These are phyloP conservation scores for Quercus tomentella DNA, from an alignment of 331 rosid species.

Conservation along the genomic window DNA sequence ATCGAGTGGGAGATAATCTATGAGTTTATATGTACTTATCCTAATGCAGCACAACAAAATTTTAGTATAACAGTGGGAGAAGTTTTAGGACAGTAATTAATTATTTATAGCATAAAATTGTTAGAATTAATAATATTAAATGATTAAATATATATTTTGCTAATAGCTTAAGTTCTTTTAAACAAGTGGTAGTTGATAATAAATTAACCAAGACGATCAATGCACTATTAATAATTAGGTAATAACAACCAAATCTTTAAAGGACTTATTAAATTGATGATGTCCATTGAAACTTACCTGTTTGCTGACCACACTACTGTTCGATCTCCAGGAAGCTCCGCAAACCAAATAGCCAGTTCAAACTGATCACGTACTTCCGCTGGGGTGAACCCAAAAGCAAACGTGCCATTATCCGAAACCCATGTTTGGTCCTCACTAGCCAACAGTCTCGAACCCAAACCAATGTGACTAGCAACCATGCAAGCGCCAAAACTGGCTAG, in stretches of 20 bases:
- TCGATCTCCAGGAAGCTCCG: constrained; percentile 69
- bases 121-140: no score
- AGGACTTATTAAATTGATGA: not conserved
- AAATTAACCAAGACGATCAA: not conserved
- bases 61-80: not conserved
- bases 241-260: not conserved
- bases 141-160: no score
- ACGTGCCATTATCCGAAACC: constrained; percentile 79
- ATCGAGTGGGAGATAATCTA: no score
- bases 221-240: not conserved
- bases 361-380: constrained; percentile 20
- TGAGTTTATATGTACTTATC: not conserved
- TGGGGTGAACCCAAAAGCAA: constrained; percentile 79
- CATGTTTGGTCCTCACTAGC: constrained; percentile 47
- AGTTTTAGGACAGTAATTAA: not conserved
- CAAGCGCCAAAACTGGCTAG: constrained; percentile 23
- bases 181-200: not conserved
- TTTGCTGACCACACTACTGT: constrained; percentile 76
- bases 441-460: constrained; percentile 52
- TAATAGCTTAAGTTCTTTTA: no score
- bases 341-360: constrained; percentile 75
- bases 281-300: constrained; percentile 33
- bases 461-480: constrained; percentile 37
- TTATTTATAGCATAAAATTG: no score
- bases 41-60: not conserved